These are phyloP conservation scores for Nemophila menziesii DNA, from an alignment of 257 asterid genomes.

Conservation along the genomic window DNA sequence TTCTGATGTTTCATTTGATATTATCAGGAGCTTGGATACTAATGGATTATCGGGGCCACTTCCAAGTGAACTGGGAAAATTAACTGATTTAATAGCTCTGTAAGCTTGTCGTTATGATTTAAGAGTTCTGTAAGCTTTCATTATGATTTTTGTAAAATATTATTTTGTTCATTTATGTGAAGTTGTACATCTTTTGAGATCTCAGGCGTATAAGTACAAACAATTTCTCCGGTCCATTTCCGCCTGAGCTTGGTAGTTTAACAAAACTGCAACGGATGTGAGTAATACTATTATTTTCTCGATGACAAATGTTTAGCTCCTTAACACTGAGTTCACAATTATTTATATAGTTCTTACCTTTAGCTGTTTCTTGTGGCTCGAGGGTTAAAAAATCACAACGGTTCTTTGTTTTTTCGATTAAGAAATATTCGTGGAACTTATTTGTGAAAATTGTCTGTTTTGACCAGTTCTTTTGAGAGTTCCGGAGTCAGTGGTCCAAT, in stretches of 20 bases:
- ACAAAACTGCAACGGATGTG: constrained; percentile 41
- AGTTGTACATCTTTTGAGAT: constrained; percentile 2
- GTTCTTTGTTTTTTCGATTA: neutral
- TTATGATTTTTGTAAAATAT: neutral
- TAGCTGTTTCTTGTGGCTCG: neutral
- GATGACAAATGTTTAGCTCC: neutral
- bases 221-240: constrained; percentile 75
- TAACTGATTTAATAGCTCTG: constrained; percentile 47
- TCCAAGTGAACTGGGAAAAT: constrained; percentile 62
- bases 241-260: constrained; percentile 55
- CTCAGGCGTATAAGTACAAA: constrained; percentile 44
- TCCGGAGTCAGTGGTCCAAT: constrained; percentile 48
- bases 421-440: neutral
- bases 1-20: constrained; percentile 4
- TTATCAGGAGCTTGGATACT: constrained; percentile 30
- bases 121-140: too few species aligned
- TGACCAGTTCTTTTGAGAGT: constrained; percentile 38
- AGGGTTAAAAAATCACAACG: neutral
- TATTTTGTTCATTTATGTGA: constrained; percentile 29
- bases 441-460: neutral
- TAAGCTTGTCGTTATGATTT: constrained; percentile 17
- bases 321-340: too few species aligned
- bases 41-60: constrained; percentile 63
- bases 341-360: too few species aligned
- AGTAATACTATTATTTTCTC: constrained; percentile 6